Conservation (phyloP, 805 yeast species). For the Hanseniaspora nectarophila region DNA sequence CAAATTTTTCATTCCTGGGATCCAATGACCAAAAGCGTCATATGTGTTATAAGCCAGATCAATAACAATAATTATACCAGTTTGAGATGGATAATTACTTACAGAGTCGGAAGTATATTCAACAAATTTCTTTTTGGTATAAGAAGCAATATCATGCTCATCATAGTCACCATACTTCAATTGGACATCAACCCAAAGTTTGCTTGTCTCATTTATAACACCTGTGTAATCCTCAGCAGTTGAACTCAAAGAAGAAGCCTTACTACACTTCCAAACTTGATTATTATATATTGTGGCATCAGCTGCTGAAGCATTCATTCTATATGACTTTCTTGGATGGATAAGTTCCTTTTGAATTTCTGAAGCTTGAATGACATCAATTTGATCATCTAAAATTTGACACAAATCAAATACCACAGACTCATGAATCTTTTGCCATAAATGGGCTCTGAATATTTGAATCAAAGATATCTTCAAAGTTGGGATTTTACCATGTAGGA, state of each 20-base stretch:
- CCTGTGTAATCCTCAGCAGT: conserved; percentile 46
- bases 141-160: conserved; percentile 90
- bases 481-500: conserved; percentile 94
- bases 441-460: conserved; percentile 92
- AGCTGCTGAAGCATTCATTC: conserved; percentile 92
- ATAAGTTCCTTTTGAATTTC: conserved; percentile 81
- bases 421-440: conserved; percentile 98
- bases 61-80: conserved; percentile 81
- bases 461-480: conserved; percentile 88
- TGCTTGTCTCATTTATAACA: conserved; percentile 33
- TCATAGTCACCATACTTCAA: conserved; percentile 94
- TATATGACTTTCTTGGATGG: conserved; percentile 93
- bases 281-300: conserved; percentile 70
- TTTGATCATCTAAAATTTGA: conserved; percentile 78
- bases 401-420: conserved; percentile 86
- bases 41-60: conserved; percentile 93
- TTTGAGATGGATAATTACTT: conserved; percentile 80
- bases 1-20: conserved; percentile 83
- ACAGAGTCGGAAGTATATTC: conserved; percentile 85
- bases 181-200: conserved; percentile 92
- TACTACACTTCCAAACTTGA: conserved; percentile 68
- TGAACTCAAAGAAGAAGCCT: conserved; percentile 70
- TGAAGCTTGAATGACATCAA: conserved; percentile 72
- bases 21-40: conserved; percentile 96
- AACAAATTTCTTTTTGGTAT: conserved; percentile 80